Base-by-base conservation (phyloP, 495 filamentous ascomycete species). In the Penicillium fimorum region DNA sequence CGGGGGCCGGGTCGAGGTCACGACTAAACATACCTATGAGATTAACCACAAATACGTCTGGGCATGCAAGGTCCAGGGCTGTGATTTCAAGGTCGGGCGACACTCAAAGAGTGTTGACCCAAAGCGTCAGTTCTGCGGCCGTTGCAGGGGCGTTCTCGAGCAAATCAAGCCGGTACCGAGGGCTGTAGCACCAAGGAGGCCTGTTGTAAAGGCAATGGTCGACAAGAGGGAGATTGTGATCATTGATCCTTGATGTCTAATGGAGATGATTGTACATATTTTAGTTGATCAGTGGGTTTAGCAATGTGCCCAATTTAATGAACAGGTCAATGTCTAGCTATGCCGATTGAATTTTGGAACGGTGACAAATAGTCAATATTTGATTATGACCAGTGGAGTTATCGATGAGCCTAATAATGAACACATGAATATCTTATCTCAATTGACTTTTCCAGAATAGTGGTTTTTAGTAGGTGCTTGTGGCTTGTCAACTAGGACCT, bases 11-110 rank as follows among this genome's bases (percentile, higher is more conserved):
- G 81, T 97, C 42, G 67, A 82, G 15, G 89, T 97, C 5, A 94
- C 90, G 3, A 96, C 90, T 0, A 92, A 88, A 58, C 94, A 98
- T 68, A 76, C 66, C 45, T 98, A 96, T 69, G 78, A 87, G 54
- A 97, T 97, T 64, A 84, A 89, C 48, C 94, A 87, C 75, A 96
- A 91, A 74, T 98, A 90, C 70, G 70, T 90, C 24, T 97, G 95
- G 93, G 67, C 75, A 29, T 98, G 94, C 17, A 38, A 42, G 25
- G 50, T 2, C 64, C 72, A 62, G n/a, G 76, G 67, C 17, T 97
- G 93, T 63, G 78, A 67, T 1, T 65, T 74, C 30, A 81, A 84
- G 63, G 93, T 85, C 63, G 86, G 89, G 58, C 79, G 92, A 4
- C 93, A 97, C 69, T 89, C 85, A 2, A 89, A 88, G 74, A 92